These are phyloP conservation scores for Hypsizygus marmoreus DNA, from an alignment of 768 basidiomycete genomes.

Conservation along the genomic window DNA sequence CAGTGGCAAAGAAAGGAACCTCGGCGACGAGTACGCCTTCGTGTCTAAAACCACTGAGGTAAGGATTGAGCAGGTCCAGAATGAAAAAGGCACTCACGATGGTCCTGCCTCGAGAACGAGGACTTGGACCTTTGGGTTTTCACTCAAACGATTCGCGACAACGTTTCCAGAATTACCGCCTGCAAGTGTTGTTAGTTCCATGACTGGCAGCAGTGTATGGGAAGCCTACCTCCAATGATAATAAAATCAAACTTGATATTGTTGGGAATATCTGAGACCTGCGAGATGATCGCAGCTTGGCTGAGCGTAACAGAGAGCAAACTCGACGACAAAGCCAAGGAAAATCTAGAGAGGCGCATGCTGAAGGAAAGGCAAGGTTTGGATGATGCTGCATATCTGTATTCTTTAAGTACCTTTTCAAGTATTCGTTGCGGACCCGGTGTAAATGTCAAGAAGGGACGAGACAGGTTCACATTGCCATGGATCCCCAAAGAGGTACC, in stretches of 20 bases:
- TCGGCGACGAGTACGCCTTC: constrained; percentile 16
- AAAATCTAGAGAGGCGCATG: constrained; percentile 4
- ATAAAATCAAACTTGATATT: constrained; percentile 18
- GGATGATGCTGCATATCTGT: neutral
- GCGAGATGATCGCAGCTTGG: constrained; percentile 4
- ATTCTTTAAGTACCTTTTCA: neutral
- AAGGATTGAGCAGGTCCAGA: neutral
- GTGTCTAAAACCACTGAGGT: constrained; percentile 2
- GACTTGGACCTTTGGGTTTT: constrained; percentile 19
- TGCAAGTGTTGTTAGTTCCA: neutral
- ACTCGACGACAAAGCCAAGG: neutral
- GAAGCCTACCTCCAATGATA: constrained; percentile 14
- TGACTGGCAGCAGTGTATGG: too few species aligned
- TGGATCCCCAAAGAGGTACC: too few species aligned
- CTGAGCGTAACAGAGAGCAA: constrained; percentile 3
- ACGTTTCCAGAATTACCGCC: constrained; percentile 16
- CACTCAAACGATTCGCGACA: constrained; percentile 25
- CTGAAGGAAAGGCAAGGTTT: neutral
- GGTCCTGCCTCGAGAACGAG: constrained; percentile 26
- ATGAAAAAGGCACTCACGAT: constrained; percentile 14
- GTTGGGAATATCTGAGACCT: constrained; percentile 9
- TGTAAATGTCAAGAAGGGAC: too few species aligned
- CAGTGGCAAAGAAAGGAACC: constrained; percentile 16
- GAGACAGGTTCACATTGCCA: too few species aligned
- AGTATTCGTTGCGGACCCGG: too few species aligned